Conservation (phyloP, 257 asterid genomes). For the Nemophila menziesii region DNA sequence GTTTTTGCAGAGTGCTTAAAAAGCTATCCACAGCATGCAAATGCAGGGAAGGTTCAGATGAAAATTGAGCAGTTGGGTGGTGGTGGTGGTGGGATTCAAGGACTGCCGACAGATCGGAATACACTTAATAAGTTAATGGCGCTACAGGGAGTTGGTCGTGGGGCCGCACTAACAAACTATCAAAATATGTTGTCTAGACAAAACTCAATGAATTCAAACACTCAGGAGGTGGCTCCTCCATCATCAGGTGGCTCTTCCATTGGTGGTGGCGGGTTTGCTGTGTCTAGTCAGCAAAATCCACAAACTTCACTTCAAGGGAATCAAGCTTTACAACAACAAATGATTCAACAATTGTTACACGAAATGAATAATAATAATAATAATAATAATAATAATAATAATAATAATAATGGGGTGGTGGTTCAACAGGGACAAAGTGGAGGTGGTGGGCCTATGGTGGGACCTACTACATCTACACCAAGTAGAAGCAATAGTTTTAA, state of each 20-base stretch:
- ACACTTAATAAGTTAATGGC: constrained; percentile 46
- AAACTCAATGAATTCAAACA: constrained; percentile 52
- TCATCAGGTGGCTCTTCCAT: too few species aligned
- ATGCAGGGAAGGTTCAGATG: constrained; percentile 33
- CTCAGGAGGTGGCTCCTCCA: constrained; percentile 45
- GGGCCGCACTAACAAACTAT: constrained; percentile 51
- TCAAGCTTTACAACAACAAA: constrained; percentile 62
- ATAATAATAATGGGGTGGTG: constrained; percentile 23
- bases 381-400: constrained; percentile 26
- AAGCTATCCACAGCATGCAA: constrained; percentile 41
- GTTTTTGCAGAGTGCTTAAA: constrained; percentile 84
- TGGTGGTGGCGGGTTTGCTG: too few species aligned
- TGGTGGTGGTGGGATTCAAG: constrained; percentile 44
- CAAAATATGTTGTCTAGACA: constrained; percentile 67
- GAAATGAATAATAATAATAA: constrained; percentile 39
- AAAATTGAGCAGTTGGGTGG: constrained; percentile 49
- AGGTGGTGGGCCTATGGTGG: constrained; percentile 35
- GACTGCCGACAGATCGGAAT: constrained; percentile 44
- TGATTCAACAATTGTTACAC: constrained; percentile 62
- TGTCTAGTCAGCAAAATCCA: constrained; percentile 35
- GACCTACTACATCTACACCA: constrained; percentile 22
- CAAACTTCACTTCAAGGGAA: constrained; percentile 31
- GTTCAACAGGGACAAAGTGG: constrained; percentile 27
- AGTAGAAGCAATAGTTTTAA: constrained; percentile 64
- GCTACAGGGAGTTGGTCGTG: constrained; percentile 38